Evolutionary conservation across 345 rosid genomes (phyloP), one percentile per base, ranked within the genome.

Genomic region (Syzygium jambos): DNA sequence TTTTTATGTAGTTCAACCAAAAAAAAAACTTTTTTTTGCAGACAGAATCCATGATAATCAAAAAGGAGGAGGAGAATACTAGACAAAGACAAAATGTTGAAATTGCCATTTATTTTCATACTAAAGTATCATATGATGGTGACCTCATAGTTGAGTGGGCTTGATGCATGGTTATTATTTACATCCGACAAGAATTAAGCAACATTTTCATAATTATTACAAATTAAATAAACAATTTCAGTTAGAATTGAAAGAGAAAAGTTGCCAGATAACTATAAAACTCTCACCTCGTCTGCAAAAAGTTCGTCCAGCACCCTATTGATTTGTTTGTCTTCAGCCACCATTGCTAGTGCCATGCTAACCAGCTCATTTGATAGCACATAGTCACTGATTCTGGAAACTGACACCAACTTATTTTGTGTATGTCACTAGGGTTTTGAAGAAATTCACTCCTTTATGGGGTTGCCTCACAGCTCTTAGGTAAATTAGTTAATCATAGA

Each of bases 261-360:
- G 49, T 17, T 68, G 46, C 80, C 46, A 68, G 80, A 68, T 34
- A 46, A 25, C 17, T 3, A 68, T 41, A 73, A 73, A 34, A 73
- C 80, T 65, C 78, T 73, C 80, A 96, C 98, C 95, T 97, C 92
- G 89, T 95, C 98, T 3, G 98, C 96, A 54, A 97, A 97, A 17
- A 96, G 94, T 87, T 95, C 98, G 91, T 97, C 96, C 1, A 96
- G 95, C 85, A 96, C 99, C 57, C 97, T 98, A 90, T 97, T 96
- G 85, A 97, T 97, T 92, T 97, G 98, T 90, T 95, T 95, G 94
- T 97, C 98, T 87, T 96, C 98, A 30, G 98, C 98, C 21, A 97
- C 99, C 98, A 95, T 96, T 14, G 98, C 99, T 29, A 97, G 92
- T 78, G 98, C 99, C 98, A 97, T 97, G 89, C 99, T 96, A 83